These are phyloP conservation scores for Chaetothyriales sp. DNA, from an alignment of 2,329 filamentous ascomycete species.

Conservation along the genomic window DNA sequence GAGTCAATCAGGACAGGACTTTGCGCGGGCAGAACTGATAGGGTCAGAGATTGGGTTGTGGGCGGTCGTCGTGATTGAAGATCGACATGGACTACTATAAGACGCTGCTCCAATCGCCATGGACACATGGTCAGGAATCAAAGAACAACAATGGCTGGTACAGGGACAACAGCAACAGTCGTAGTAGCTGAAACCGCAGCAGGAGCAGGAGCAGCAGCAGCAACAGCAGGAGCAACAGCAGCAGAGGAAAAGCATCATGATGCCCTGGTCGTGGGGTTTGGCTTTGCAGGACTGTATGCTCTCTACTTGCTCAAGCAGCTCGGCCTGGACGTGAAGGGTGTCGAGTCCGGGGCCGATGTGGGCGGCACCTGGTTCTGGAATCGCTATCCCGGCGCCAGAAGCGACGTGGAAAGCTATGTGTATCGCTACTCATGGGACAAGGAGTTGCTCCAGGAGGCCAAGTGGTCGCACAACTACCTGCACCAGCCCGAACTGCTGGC, in stretches of 20 bases:
- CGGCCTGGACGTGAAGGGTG: slow-evolving; percentile 34
- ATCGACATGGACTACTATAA: not conserved
- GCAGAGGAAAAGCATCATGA: slow-evolving; percentile 1
- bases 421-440: slow-evolving; percentile 33
- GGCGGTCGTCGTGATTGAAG: not conserved
- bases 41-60: not conserved
- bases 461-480: slow-evolving; percentile 21
- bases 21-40: not conserved
- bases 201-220: not conserved
- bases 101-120: too few species aligned
- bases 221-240: not conserved
- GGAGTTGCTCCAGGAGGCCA: slow-evolving; percentile 27
- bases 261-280: slow-evolving; percentile 18
- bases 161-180: too few species aligned
- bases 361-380: slow-evolving; percentile 24
- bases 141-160: too few species aligned
- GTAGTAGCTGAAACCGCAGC: not conserved
- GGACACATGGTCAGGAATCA: too few species aligned
- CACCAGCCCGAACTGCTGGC: slow-evolving; percentile 25
- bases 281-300: slow-evolving; percentile 33
- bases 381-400: slow-evolving; percentile 24
- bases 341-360: slow-evolving; percentile 36
- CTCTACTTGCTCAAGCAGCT: slow-evolving; percentile 37
- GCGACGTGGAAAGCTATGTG: slow-evolving; percentile 30
- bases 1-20: not conserved